Base-by-base conservation (phyloP, 2,329 filamentous ascomycete species). In the Botrytis galanthina region DNA sequence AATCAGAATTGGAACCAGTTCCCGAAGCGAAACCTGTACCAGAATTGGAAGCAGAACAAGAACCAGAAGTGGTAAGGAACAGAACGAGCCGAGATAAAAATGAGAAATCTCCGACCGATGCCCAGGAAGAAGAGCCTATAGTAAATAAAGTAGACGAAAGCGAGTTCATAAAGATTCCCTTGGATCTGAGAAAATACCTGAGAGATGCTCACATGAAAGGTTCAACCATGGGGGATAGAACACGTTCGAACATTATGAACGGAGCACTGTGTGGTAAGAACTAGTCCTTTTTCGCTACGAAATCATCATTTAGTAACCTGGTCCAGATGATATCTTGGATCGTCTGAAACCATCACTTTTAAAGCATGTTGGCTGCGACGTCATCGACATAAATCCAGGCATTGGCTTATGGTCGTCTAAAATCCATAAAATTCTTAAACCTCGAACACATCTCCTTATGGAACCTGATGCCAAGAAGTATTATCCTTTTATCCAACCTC, bases 301-400 rank as follows among this genome's bases (percentile, higher is more conserved):
- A 12, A 46, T 46, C 29, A 32, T 64, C 66, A 39, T n/a, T 67
- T 62, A 44, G n/a, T 59, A 60, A 71, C 9, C 22, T 6, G 42
- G 39, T 39, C 4, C 62, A 81, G 80, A 81, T 75, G 78, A 78
- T 73, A 76, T 78, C 20, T 78, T 97, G 63, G 81, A 88, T 10
- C 93, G 93, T 74, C 83, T 97, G n/a, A 89, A 87, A 3, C 87
- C 88, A 1, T 90, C 89, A 4, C 86, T 98, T 29, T 84, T 89
- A 48, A 87, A 89, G 62, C 91, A 96, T 81, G 84, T 86, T 68
- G 93, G 93, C 71, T 94, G 95, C 82, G 94, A 97, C 78, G 87
- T 98, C 62, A 85, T 99, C 78, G 95, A 98, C 80, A 84, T 97
- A 73, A 93, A 95, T 81, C 95, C 95, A 0, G 94, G 94, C 22